These are phyloP conservation scores for Tuber magnatum DNA, from an alignment of 495 filamentous ascomycete genomes.

Conservation along the genomic window DNA sequence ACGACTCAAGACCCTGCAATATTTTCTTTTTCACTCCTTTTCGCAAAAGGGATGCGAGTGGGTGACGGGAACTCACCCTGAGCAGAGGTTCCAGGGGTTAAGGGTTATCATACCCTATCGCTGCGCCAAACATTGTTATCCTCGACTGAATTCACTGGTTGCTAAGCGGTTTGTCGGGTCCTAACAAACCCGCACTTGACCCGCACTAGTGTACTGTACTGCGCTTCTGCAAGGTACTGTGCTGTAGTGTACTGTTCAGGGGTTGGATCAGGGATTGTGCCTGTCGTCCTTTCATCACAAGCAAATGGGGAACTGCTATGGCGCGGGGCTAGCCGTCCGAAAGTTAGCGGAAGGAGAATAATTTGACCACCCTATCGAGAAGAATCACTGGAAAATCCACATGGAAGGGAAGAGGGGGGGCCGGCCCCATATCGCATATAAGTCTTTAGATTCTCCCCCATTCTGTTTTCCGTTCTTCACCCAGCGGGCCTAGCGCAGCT, in stretches of 20 bases:
- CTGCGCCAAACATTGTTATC: neutral
- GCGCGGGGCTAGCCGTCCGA: neutral
- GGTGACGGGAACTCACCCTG: neutral
- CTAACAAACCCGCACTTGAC: neutral
- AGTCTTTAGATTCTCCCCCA: neutral
- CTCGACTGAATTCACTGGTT: neutral
- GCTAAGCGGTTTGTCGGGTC: neutral
- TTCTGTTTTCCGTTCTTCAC: slow-evolving; percentile 12
- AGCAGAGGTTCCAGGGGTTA: neutral
- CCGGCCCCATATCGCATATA: neutral
- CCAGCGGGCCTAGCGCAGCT: slow-evolving; percentile 12
- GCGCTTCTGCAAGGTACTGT: neutral
- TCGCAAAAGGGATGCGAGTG: neutral
- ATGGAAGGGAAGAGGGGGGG: neutral
- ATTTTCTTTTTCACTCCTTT: neutral
- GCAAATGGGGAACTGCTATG: neutral
- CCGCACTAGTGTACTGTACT: neutral
- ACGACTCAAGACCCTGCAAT: neutral
- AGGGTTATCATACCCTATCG: neutral
- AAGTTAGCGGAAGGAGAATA: neutral
- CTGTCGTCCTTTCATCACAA: neutral
- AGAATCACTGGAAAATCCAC: neutral
- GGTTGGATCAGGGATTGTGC: neutral
- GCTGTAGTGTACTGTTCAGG: neutral
- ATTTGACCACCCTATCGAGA: neutral